Evolutionary conservation across 2,329 filamentous ascomycete genomes (phyloP).

Genomic region (Ophioceras dolichostomum): DNA sequence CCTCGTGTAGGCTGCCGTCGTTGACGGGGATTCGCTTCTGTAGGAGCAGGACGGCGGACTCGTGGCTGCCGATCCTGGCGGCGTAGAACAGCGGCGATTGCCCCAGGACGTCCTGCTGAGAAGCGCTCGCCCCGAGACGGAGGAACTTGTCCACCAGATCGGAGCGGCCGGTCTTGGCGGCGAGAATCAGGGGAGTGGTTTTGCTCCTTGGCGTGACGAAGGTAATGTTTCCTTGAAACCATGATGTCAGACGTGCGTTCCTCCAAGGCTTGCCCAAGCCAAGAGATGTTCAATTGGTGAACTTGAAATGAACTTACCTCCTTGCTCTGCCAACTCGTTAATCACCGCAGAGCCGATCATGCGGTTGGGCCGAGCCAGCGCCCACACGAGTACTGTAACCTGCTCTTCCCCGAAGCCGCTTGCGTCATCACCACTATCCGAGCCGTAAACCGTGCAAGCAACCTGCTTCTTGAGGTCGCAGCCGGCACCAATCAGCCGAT

Average conservation of each 20-base stretch:
- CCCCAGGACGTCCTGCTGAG: slow-evolving; percentile 10
- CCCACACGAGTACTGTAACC: slow-evolving; percentile 47
- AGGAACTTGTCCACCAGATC: slow-evolving; percentile 11
- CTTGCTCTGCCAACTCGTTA: slow-evolving; percentile 37
- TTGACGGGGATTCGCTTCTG: slow-evolving; percentile 12
- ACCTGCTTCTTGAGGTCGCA: slow-evolving; percentile 45
- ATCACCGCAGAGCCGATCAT: slow-evolving; percentile 46
- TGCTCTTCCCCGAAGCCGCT: slow-evolving; percentile 38
- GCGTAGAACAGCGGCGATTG: slow-evolving; percentile 17
- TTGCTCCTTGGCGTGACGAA: slow-evolving; percentile 11
- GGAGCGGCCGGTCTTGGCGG: slow-evolving; percentile 8
- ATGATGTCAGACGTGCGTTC: no score
- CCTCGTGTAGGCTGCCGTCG: slow-evolving; percentile 20
- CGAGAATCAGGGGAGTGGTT: slow-evolving; percentile 12
- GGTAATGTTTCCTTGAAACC: slow-evolving; percentile 8
- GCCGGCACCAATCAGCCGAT: slow-evolving; percentile 41
- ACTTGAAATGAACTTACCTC: slow-evolving; percentile 39
- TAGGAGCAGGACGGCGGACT: slow-evolving; percentile 13
- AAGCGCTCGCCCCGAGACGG: slow-evolving; percentile 10
- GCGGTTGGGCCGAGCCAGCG: slow-evolving; percentile 49
- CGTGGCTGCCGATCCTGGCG: slow-evolving; percentile 11
- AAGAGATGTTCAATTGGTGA: no score
- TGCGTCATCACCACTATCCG: slow-evolving; percentile 11
- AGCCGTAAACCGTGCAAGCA: slow-evolving; percentile 19
- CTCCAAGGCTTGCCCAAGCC: no score